Conservation (phyloP, 441 rosid genomes). For the Erysimum cheiri region DNA sequence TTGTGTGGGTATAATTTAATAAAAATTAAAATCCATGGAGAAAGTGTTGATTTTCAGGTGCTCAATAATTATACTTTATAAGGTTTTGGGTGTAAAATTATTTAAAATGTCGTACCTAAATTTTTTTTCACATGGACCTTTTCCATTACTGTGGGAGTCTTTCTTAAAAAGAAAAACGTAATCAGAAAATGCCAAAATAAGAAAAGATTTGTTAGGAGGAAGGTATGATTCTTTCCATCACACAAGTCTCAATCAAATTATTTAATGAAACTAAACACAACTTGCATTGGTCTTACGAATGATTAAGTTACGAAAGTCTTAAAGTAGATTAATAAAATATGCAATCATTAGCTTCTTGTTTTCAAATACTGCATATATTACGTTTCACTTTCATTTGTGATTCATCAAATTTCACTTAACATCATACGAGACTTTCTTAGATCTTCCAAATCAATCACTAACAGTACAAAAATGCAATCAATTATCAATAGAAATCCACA, state of each 20-base stretch:
- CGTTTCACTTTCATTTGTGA: slow-evolving; percentile 18
- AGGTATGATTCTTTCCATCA: slow-evolving; percentile 33
- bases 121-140: slow-evolving; percentile 41
- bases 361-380: neutral
- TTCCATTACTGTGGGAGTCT: slow-evolving; percentile 41
- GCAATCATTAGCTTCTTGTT: slow-evolving; percentile 28
- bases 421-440: neutral
- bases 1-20: neutral
- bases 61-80: slow-evolving; percentile 6
- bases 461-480: neutral
- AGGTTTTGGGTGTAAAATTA: slow-evolving; percentile 12
- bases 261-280: slow-evolving; percentile 21
- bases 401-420: slow-evolving; percentile 20
- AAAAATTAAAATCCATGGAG: neutral
- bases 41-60: slow-evolving; percentile 21
- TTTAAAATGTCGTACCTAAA: slow-evolving; percentile 17
- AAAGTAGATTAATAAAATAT: neutral
- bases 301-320: slow-evolving; percentile 7
- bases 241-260: slow-evolving; percentile 39
- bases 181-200: slow-evolving; percentile 36
- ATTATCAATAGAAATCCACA: neutral
- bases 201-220: slow-evolving; percentile 45
- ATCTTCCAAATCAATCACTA: slow-evolving; percentile 14
- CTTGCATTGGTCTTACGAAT: slow-evolving; percentile 18
- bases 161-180: neutral